Percentiles rank a stretch among this genome's conserved stretches.
These are phyloP conservation scores for Hygrocybe coccinea DNA, from an alignment of 768 basidiomycete genomes.

Conservation along the genomic window DNA sequence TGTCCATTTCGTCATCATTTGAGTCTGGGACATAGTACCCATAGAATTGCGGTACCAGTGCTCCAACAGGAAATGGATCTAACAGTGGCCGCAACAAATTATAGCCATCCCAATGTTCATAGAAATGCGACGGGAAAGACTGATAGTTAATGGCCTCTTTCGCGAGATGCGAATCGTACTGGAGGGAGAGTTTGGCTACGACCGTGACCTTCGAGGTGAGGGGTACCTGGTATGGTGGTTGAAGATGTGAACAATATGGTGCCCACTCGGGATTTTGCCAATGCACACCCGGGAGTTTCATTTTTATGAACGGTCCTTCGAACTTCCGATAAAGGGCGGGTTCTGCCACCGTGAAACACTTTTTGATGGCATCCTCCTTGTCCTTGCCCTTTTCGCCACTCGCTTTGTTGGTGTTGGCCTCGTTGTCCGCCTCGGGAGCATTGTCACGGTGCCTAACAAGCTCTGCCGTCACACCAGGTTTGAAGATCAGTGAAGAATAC, in stretches of 20 bases:
- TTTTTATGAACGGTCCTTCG: constrained; percentile 22
- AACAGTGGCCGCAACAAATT: constrained; percentile 40
- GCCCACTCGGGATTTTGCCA: constrained; percentile 30
- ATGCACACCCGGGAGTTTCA: constrained; percentile 21
- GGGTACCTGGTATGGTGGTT: constrained; percentile 13
- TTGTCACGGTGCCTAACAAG: too few species aligned
- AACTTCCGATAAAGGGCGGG: too few species aligned
- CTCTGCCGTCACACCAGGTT: too few species aligned
- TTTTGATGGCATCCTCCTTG: neutral
- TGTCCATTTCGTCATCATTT: neutral
- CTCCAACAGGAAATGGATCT: constrained; percentile 42
- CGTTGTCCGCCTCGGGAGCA: too few species aligned
- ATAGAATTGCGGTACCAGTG: constrained; percentile 60
- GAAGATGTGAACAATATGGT: constrained; percentile 30
- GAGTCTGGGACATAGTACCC: constrained; percentile 45
- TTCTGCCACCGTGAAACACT: neutral
- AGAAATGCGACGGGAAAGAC: constrained; percentile 41
- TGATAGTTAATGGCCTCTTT: constrained; percentile 44
- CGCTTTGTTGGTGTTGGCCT: too few species aligned
- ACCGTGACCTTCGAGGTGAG: constrained; percentile 36
- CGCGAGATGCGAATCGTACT: constrained; percentile 25
- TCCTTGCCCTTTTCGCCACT: neutral
- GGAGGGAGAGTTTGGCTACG: constrained; percentile 29
- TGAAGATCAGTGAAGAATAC: too few species aligned
- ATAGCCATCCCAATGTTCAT: constrained; percentile 48